A percentile compares a stretch with the other conserved stretches of the same genome.
These are phyloP conservation scores for Phialemonium atrogriseum DNA, from an alignment of 2,329 filamentous ascomycete species.

Conservation along the genomic window DNA sequence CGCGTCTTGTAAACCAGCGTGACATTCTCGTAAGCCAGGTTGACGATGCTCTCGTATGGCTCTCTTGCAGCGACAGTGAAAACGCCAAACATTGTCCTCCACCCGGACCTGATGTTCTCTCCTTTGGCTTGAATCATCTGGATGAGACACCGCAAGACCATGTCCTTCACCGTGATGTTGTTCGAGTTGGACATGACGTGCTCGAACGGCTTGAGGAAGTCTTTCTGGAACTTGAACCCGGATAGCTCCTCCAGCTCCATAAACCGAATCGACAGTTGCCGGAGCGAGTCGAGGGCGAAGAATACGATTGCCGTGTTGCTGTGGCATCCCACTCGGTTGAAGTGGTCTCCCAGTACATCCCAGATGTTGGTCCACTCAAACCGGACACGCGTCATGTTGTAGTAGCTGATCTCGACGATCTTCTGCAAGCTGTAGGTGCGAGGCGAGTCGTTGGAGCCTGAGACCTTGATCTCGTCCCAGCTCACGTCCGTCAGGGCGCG, in stretches of 20 bases:
- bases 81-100: conserved; percentile 99
- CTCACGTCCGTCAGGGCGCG: conserved; percentile 88
- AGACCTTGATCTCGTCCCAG: conserved; percentile 98
- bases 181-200: conserved; percentile 92
- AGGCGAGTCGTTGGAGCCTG: conserved; percentile 89
- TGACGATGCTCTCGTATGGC: conserved; percentile 91
- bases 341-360: conserved; percentile 95
- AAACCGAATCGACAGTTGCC: conserved; percentile 96
- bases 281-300: conserved; percentile 89
- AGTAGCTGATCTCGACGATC: conserved; percentile 96
- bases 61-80: conserved; percentile 94
- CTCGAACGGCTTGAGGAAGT: conserved; percentile 97
- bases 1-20: conserved; percentile 91
- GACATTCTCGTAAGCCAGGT: conserved; percentile 93
- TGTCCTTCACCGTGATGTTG: conserved; percentile 90
- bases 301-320: conserved; percentile 95
- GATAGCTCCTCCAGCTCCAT: conserved; percentile 97
- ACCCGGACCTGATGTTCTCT: conserved; percentile 94
- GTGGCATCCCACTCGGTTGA: conserved; percentile 95
- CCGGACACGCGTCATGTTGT: conserved; percentile 97
- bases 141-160: conserved; percentile 90
- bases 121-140: conserved; percentile 98
- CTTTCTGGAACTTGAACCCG: conserved; percentile 99
- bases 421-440: conserved; percentile 97
- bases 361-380: conserved; percentile 99